These are phyloP conservation scores for Aegilops bicornis DNA, from an alignment of 176 grass and related monocot genomes.

Conservation along the genomic window DNA sequence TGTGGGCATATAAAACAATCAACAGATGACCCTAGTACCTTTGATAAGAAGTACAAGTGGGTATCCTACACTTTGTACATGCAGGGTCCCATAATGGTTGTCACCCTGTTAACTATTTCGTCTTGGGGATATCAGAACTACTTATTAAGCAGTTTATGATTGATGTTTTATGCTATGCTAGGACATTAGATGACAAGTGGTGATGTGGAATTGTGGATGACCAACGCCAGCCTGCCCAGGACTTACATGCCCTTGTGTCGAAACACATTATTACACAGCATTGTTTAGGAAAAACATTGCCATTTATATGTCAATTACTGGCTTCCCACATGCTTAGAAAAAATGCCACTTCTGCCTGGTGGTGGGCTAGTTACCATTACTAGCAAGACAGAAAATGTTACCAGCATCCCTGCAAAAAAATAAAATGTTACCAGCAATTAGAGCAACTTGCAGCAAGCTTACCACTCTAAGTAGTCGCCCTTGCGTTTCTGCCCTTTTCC, in stretches of 20 bases:
- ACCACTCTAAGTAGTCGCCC: constrained; percentile 82
- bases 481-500: constrained; percentile 61
- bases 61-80: background rate
- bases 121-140: background rate
- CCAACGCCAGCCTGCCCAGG: background rate
- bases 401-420: background rate
- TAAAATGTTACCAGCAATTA: background rate
- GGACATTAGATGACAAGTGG: background rate
- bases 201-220: background rate
- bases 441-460: constrained; percentile 13
- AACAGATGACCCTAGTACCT: background rate
- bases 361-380: background rate
- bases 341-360: background rate
- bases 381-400: background rate
- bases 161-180: background rate
- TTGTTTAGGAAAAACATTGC: background rate
- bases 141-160: background rate
- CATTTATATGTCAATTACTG: background rate
- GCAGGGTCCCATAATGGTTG: background rate
- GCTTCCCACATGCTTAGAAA: background rate
- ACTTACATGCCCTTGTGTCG: background rate
- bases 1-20: background rate
- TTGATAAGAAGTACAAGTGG: background rate
- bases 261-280: background rate
- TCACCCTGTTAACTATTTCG: background rate